These are phyloP conservation scores for Nidularia pulvinata DNA, from an alignment of 768 basidiomycete genomes.

Conservation along the genomic window DNA sequence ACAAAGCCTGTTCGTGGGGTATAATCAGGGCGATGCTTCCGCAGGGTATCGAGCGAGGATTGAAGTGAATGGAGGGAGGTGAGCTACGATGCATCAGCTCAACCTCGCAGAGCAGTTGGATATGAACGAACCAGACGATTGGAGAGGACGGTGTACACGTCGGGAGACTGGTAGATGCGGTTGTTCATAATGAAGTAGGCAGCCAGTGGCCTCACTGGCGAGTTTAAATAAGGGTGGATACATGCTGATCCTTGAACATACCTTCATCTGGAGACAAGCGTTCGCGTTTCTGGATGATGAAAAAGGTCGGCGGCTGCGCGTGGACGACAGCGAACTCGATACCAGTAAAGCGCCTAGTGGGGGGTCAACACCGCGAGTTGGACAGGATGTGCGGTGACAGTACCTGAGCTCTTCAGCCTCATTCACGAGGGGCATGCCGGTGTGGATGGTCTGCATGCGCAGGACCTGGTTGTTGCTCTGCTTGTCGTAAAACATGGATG, in stretches of 20 bases:
- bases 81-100: constrained; percentile 36
- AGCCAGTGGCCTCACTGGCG: constrained; percentile 69
- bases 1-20: constrained; percentile 83
- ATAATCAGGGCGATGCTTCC: constrained; percentile 76
- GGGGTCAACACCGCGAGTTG: constrained; percentile 1
- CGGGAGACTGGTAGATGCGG: constrained; percentile 87
- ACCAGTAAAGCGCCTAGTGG: constrained; percentile 77
- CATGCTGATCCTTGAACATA: constrained; percentile 25
- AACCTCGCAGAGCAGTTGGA: background rate
- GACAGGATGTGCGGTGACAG: background rate
- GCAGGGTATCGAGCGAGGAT: constrained; percentile 74
- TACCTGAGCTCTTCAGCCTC: constrained; percentile 89
- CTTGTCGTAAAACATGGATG: constrained; percentile 94
- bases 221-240: constrained; percentile 1
- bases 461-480: constrained; percentile 91
- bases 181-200: constrained; percentile 90
- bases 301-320: constrained; percentile 76
- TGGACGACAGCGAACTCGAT: constrained; percentile 87
- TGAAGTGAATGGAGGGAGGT: constrained; percentile 72
- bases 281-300: constrained; percentile 90
- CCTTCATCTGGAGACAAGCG: constrained; percentile 84
- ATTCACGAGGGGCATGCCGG: constrained; percentile 72
- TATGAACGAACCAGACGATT: constrained; percentile 67
- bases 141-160: constrained; percentile 81
- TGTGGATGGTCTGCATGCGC: constrained; percentile 93